Evolutionary conservation across 2,329 filamentous ascomycete species (phyloP).

Genomic region (Plectosphaerella sp.): DNA sequence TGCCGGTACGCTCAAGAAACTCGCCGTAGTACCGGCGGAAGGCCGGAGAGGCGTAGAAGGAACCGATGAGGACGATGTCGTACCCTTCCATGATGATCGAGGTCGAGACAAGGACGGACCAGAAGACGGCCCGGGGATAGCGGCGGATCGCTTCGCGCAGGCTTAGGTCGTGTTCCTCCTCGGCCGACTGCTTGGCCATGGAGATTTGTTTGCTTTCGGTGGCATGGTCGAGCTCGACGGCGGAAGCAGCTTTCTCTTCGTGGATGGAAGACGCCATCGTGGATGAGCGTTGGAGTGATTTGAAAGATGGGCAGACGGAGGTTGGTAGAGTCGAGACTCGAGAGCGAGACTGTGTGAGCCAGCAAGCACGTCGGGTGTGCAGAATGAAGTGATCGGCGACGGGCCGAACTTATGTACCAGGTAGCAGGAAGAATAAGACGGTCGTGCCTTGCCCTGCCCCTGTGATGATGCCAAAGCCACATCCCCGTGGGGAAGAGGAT

Average conservation of each 20-base stretch:
- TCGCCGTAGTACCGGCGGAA: constrained; percentile 23
- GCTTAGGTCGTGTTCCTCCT: constrained; percentile 1
- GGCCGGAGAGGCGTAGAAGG: constrained; percentile 30
- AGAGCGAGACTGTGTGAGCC: background rate
- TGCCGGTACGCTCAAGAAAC: constrained; percentile 8
- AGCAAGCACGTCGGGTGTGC: background rate
- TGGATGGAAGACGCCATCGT: constrained; percentile 1
- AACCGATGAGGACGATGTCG: constrained; percentile 26
- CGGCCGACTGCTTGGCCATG: constrained; percentile 4
- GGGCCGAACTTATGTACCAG: too few species aligned
- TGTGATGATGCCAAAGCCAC: too few species aligned
- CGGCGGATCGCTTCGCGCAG: constrained; percentile 3
- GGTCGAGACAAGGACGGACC: constrained; percentile 27
- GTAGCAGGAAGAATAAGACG: too few species aligned
- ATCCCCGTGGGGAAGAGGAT: too few species aligned
- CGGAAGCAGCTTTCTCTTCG: background rate
- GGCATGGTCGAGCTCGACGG: background rate
- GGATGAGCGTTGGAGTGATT: background rate
- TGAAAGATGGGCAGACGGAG: too few species aligned
- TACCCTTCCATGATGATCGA: constrained; percentile 39
- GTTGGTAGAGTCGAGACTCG: too few species aligned
- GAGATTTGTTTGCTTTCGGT: constrained; percentile 1
- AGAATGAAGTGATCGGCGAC: too few species aligned
- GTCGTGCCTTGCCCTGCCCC: too few species aligned
- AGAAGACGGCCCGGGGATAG: constrained; percentile 21